Conservation (phyloP, 179 eudicot species). For the Heliamphora pulchella region DNA sequence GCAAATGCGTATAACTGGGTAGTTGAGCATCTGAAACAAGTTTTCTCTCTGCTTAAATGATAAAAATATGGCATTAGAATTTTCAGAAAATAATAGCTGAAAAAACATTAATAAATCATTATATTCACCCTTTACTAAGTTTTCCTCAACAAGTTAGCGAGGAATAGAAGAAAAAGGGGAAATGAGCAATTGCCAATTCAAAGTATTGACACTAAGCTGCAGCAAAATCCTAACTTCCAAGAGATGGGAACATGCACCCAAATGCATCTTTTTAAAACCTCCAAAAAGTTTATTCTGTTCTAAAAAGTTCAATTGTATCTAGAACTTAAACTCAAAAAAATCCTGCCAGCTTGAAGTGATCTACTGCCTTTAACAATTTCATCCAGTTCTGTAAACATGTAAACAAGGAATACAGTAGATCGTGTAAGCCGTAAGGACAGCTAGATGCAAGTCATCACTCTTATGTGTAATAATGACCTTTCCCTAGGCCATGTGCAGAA, state of each 20-base stretch:
- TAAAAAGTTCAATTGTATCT: not conserved
- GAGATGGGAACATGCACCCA: not conserved
- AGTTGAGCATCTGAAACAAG: constrained; percentile 5
- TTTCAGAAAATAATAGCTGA: not conserved
- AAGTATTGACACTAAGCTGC: not conserved
- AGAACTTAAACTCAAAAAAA: not conserved
- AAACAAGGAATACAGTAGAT: too few relatives aligned
- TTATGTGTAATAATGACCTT: too few relatives aligned
- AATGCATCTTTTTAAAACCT: not conserved
- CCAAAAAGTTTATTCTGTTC: not conserved
- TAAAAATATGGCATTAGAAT: not conserved
- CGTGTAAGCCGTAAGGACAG: too few relatives aligned
- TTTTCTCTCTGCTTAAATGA: not conserved
- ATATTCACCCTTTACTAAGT: not conserved
- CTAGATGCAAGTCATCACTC: too few relatives aligned
- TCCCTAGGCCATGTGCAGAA: too few relatives aligned
- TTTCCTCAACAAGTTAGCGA: not conserved
- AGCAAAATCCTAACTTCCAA: not conserved
- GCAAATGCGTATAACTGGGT: not conserved
- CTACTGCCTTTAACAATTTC: too few relatives aligned
- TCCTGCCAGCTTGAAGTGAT: too few relatives aligned
- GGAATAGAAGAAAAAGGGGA: not conserved
- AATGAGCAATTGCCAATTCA: not conserved
- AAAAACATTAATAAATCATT: not conserved
- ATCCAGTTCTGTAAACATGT: too few relatives aligned